Percentiles rank a stretch among this genome's conserved stretches.
Conservation (phyloP, 257 asterid genomes). For the Fraxinus americana region DNA sequence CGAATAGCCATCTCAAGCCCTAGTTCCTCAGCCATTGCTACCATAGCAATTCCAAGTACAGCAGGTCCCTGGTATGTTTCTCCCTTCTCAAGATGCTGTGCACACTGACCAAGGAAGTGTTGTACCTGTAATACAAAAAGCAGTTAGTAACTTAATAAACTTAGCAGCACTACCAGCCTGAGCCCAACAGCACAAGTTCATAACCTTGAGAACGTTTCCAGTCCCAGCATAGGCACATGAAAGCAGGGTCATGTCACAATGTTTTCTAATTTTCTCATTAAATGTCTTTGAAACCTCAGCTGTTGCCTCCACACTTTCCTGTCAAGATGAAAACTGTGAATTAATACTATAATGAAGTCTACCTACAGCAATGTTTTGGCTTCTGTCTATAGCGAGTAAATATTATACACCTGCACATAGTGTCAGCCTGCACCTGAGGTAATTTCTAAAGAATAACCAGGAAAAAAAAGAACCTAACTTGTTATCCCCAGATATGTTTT, state of each 20-base stretch:
- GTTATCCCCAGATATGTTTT: neutral
- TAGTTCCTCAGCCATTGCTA: slow-evolving; percentile 96
- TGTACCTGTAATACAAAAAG: slow-evolving; percentile 66
- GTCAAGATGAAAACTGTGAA: slow-evolving; percentile 25
- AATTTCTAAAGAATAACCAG: neutral
- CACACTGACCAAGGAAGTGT: slow-evolving; percentile 91
- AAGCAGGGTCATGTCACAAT: slow-evolving; percentile 85
- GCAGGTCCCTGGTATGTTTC: slow-evolving; percentile 91
- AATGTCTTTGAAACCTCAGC: slow-evolving; percentile 88
- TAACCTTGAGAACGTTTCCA: slow-evolving; percentile 92
- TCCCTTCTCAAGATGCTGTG: slow-evolving; percentile 86
- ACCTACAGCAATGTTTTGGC: slow-evolving; percentile 22
- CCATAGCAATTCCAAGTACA: slow-evolving; percentile 98
- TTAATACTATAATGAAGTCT: neutral
- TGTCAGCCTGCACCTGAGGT: neutral
- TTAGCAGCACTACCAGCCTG: neutral
- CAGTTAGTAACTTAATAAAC: slow-evolving; percentile 20
- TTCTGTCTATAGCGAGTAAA: neutral
- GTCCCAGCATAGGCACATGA: slow-evolving; percentile 99
- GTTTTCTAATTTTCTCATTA: slow-evolving; percentile 73
- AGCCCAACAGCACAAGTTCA: slow-evolving; percentile 6
- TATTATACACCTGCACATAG: neutral
- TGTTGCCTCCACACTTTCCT: slow-evolving; percentile 93
- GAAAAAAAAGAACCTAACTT: neutral
- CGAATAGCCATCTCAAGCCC: slow-evolving; percentile 98